These are phyloP conservation scores for Heliocybe sulcata DNA, from an alignment of 1,284 basidiomycete species.

Conservation along the genomic window DNA sequence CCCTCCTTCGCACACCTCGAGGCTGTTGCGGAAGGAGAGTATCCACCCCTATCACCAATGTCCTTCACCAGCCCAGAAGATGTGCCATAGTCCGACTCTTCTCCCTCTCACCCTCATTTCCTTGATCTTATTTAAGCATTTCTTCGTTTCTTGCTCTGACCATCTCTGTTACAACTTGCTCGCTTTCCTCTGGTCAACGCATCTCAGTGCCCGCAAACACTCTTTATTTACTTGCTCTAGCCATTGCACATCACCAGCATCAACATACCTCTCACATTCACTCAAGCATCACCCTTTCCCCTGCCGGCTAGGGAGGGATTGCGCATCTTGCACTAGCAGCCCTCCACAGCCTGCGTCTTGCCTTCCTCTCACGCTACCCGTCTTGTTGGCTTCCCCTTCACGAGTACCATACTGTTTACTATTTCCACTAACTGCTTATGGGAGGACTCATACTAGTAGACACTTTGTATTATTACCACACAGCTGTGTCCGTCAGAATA, in stretches of 20 bases:
- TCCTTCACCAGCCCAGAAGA: constrained; percentile 53
- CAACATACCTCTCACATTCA: background rate
- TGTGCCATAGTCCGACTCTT: background rate
- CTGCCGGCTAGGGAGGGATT: background rate
- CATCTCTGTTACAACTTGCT: constrained; percentile 7
- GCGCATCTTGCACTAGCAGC: background rate
- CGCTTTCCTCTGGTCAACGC: background rate
- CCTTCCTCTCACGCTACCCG: background rate
- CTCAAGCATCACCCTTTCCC: constrained; percentile 3
- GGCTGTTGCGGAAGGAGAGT: constrained; percentile 71
- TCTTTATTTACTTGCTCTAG: constrained; percentile 8
- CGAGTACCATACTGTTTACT: constrained; percentile 10
- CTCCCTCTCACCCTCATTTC: constrained; percentile 6
- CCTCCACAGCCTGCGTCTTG: background rate
- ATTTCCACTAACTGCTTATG: constrained; percentile 4
- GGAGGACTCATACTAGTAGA: constrained; percentile 12
- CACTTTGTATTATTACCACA: constrained; percentile 26
- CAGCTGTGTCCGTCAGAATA: background rate
- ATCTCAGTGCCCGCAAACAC: background rate
- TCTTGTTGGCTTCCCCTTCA: background rate
- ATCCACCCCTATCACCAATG: constrained; percentile 65
- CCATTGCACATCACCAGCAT: constrained; percentile 9
- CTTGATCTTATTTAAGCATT: constrained; percentile 9
- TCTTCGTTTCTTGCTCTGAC: constrained; percentile 8
- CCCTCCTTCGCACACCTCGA: constrained; percentile 75